phyloP scores from a whole-genome alignment of 1,139 yeast species.

The Pichia sp. region DNA sequence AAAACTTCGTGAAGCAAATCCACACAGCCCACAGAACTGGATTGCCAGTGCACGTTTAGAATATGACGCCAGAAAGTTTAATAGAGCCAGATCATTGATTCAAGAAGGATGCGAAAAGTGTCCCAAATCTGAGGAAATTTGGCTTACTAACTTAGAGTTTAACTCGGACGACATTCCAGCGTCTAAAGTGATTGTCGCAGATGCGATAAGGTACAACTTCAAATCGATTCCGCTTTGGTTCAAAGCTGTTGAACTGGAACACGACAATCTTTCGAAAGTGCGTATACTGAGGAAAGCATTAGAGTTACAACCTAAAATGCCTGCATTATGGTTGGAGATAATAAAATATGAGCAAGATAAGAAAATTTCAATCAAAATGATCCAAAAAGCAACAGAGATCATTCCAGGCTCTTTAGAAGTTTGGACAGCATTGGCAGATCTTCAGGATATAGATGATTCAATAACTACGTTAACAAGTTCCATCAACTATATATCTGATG shows the following conservation, averaged over 20 bases:
- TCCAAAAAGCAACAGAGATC: slow-evolving; percentile 64
- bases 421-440: slow-evolving; percentile 43
- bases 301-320: slow-evolving; percentile 46
- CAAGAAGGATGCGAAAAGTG: slow-evolving; percentile 69
- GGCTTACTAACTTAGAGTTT: slow-evolving; percentile 79
- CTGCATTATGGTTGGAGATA: slow-evolving; percentile 49
- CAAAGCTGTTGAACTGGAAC: slow-evolving; percentile 62
- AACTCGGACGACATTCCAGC: slow-evolving; percentile 44
- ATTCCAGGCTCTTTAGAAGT: slow-evolving; percentile 61
- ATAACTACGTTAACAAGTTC: slow-evolving; percentile 56
- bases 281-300: slow-evolving; percentile 59
- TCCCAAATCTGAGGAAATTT: slow-evolving; percentile 65
- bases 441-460: slow-evolving; percentile 41
- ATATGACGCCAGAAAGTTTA: slow-evolving; percentile 53
- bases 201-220: slow-evolving; percentile 58
- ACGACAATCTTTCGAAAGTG: slow-evolving; percentile 46
- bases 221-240: slow-evolving; percentile 66
- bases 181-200: slow-evolving; percentile 56
- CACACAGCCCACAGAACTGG: slow-evolving; percentile 77
- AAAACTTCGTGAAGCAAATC: slow-evolving; percentile 69
- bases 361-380: slow-evolving; percentile 48
- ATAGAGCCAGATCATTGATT: slow-evolving; percentile 57
- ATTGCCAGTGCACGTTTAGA: slow-evolving; percentile 83
- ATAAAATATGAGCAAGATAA: slow-evolving; percentile 46
- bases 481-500: slow-evolving; percentile 42